Conservation (phyloP, 2,329 filamentous ascomycete species). For the Cercospora brassicicola region DNA sequence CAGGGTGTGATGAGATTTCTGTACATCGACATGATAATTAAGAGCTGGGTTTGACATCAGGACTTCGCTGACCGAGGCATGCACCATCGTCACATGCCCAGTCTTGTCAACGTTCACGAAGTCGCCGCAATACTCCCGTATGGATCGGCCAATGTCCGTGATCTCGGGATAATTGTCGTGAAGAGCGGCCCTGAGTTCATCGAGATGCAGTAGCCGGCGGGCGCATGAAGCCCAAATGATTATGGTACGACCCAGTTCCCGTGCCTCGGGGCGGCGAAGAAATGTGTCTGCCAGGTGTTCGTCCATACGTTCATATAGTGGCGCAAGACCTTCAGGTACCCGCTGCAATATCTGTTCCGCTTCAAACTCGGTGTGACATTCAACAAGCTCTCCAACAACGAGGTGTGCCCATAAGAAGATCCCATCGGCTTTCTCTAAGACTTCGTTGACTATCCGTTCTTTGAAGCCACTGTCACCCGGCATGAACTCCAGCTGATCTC, state of each 20-base stretch:
- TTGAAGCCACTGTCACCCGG: neutral
- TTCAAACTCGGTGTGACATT: neutral
- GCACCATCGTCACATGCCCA: neutral
- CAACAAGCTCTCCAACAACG: neutral
- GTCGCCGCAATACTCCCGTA: neutral
- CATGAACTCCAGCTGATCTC: neutral
- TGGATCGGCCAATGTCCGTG: neutral
- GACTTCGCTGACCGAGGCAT: neutral
- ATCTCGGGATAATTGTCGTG: neutral
- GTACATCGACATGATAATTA: neutral
- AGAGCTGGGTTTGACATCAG: neutral
- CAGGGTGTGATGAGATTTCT: neutral
- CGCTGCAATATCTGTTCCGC: neutral
- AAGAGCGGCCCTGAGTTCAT: neutral
- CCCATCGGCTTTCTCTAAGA: neutral
- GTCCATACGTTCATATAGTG: neutral
- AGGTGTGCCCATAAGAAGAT: neutral
- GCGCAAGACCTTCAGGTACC: neutral
- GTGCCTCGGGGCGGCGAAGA: neutral
- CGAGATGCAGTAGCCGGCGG: neutral
- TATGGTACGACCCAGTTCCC: neutral
- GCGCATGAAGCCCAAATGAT: neutral
- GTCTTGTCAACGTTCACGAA: neutral
- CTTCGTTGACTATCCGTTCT: neutral
- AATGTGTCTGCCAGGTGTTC: neutral